Conservation (phyloP, 371 early-diverging fungal species). For the Rhizoclosmatium hyalinum region DNA sequence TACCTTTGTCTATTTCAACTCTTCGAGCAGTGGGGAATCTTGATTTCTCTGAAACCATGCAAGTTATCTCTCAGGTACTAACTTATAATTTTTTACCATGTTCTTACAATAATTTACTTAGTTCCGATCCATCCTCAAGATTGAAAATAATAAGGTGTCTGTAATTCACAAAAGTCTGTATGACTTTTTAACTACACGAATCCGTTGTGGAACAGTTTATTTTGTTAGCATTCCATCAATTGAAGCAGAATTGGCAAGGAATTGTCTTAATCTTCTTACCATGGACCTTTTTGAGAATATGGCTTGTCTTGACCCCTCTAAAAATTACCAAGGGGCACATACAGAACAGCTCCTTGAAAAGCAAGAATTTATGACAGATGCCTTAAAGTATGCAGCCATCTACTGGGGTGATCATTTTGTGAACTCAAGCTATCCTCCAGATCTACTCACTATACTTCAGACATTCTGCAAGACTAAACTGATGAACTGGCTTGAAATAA, state of each 20-base stretch:
- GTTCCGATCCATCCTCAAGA: constrained; percentile 1
- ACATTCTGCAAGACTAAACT: neutral
- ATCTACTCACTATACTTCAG: neutral
- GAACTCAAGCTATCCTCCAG: constrained; percentile 7
- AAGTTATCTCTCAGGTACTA: neutral
- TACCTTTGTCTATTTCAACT: neutral
- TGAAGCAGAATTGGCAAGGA: constrained; percentile 1
- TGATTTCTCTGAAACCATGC: neutral
- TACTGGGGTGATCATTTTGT: constrained; percentile 7
- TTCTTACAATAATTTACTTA: too few relatives aligned
- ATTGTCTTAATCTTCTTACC: neutral
- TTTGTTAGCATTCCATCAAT: neutral
- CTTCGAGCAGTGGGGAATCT: neutral
- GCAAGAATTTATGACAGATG: neutral
- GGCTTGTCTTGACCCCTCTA: neutral
- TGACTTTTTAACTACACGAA: constrained; percentile 1
- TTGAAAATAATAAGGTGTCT: constrained; percentile 2
- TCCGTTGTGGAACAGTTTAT: neutral
- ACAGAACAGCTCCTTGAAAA: neutral
- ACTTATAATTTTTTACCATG: too few relatives aligned
- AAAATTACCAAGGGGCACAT: neutral
- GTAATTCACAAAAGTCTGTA: constrained; percentile 11
- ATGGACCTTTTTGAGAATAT: constrained; percentile 5
- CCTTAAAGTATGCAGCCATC: neutral
- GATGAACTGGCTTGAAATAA: constrained; percentile 3